phyloP scores from a whole-genome alignment of 2,329 filamentous ascomycete species.

The Scedosporium minutisporum region DNA sequence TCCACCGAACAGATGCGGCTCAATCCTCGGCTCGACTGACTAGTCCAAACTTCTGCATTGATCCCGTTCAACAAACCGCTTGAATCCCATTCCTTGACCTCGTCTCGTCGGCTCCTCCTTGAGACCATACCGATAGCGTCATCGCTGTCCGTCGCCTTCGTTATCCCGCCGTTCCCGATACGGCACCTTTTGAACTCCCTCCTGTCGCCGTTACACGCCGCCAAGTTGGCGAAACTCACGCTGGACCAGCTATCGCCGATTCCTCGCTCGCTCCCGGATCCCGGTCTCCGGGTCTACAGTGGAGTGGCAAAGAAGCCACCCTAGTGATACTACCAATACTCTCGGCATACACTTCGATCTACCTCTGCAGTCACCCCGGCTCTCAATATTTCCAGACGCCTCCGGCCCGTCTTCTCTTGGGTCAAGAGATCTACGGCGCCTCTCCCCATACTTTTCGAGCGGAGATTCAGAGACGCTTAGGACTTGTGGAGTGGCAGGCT shows the following conservation, averaged over 20 bases:
- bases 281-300: constrained; percentile 86
- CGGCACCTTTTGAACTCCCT: too few relatives aligned
- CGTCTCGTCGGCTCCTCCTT: too few relatives aligned
- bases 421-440: neutral
- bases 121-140: too few relatives aligned
- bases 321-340: constrained; percentile 47
- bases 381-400: neutral
- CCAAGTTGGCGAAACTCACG: constrained; percentile 28
- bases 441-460: neutral
- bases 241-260: constrained; percentile 12
- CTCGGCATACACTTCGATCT: neutral
- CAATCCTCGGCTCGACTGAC: too few relatives aligned
- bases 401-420: neutral
- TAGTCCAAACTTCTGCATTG: too few relatives aligned
- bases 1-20: too few relatives aligned
- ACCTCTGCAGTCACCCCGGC: neutral
- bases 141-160: too few relatives aligned
- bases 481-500: constrained; percentile 1
- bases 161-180: too few relatives aligned
- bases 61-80: too few relatives aligned
- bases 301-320: constrained; percentile 96
- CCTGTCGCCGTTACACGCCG: neutral
- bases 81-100: too few relatives aligned
- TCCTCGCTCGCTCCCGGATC: constrained; percentile 70
- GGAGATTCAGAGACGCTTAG: neutral